Evolutionary conservation across 2,329 filamentous ascomycete species (phyloP), one percentile per base, ranked within the genome.

Genomic region (Onygenales sp.): DNA sequence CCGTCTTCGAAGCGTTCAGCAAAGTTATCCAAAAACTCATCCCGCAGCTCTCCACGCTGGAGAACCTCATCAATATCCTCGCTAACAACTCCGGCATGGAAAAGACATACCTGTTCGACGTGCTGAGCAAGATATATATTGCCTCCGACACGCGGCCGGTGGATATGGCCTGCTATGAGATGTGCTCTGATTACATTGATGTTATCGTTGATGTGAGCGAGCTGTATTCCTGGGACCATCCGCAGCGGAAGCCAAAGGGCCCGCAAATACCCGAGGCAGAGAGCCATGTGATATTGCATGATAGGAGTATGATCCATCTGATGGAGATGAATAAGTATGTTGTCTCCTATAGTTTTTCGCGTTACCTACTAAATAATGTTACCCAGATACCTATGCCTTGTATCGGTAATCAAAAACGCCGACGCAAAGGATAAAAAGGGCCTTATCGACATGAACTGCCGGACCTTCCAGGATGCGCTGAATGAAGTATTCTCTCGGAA

Each of bases 11-110:
- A 71, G 93, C 93, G 49, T 96, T 98, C 68, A 92, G 86, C 74
- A 96, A 96, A 70, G 92, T 98, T 58, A 95, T 98, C 58, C 93
- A 98, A 71, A 96, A 96, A 70, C 81, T 98, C 33, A 92, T 98
- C 50, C 92, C 93, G 0, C 88, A 95, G 57, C 81, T 98, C 6
- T 88, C 90, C 5, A 94, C 91, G 31, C 82, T 98, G 53, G 93
- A 98, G 71, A 87, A 90, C 49, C 82, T 98, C 70, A 85, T 98
- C 63, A 96, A 94, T 64, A 93, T 92, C 60, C 81, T 98, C 42
- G 94, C 89, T 73, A 88, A 87, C 56, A 93, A 89, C 11, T 97
- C 91, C 66, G 87, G 88, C 47, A 96, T 98, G 67, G 91, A 97
- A 68, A 98, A 98, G 72, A 92, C 91, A 3, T 98, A 98, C 68